Conservation (phyloP, 805 yeast species). For the Sungouiella thailandica region DNA sequence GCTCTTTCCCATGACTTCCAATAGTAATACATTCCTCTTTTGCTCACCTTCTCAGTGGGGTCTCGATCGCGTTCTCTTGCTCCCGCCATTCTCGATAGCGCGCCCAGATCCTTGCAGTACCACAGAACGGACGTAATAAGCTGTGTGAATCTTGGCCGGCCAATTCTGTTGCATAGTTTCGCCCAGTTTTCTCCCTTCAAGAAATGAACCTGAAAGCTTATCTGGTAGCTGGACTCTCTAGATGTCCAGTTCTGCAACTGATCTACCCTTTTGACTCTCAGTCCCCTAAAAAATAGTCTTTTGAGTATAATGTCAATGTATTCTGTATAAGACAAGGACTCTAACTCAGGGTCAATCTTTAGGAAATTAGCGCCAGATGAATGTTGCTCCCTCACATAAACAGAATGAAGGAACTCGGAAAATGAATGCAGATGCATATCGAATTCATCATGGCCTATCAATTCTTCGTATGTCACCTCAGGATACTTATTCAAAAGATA, state of each 20-base stretch:
- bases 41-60: too few species aligned
- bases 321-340: neutral
- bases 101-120: too few species aligned
- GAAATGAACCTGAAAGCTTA: slow-evolving; percentile 28
- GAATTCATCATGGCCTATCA: neutral
- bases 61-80: too few species aligned
- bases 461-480: neutral
- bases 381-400: too few species aligned
- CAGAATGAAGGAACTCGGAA: neutral
- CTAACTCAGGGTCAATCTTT: too few species aligned
- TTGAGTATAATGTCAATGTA: neutral
- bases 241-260: neutral
- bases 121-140: slow-evolving; percentile 12
- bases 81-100: too few species aligned
- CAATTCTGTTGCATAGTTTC: slow-evolving; percentile 33
- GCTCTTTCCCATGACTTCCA: neutral
- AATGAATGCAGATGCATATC: neutral
- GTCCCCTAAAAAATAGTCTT: too few species aligned
- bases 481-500: neutral
- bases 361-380: too few species aligned
- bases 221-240: neutral
- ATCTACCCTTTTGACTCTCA: too few species aligned
- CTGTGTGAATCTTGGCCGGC: slow-evolving; percentile 33
- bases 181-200: slow-evolving; percentile 46
- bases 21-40: neutral